Base-by-base conservation (phyloP, 2,329 filamentous ascomycete genomes). In the Gaeumannomyces tritici region DNA sequence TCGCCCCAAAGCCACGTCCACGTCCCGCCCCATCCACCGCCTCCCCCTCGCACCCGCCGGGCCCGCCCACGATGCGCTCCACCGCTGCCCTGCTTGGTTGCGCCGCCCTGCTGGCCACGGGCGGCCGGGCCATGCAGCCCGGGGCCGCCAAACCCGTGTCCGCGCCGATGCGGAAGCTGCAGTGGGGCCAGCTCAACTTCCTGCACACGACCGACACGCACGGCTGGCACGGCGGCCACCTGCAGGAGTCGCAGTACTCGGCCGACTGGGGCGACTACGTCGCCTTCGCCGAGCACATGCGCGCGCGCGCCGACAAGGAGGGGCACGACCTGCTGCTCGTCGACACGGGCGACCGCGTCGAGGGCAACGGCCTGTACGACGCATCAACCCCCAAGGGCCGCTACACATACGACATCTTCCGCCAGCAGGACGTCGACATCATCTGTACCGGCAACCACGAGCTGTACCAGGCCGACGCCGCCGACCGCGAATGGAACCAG, bases 221-320 rank as follows among this genome's bases (percentile, higher is more conserved):
- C 76, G 93, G 95, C 69, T 99, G 95, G 95, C 88, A 96, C 71
- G 91, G 86, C 12, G 95, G 95, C 1, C 95, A 99, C 79, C 77
- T 98, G 6, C 88, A 93, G 78, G 95, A 99, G 88, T 82, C 91
- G 3, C 93, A 95, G 64, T 99, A 96, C 75, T 93, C 91, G 8
- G 93, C 91, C 58, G 95, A 99, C 74, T 98, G 95, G 92, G 95
- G 95, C 63, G 95, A 99, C 76, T 99, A 98, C 75, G 83, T 98
- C 69, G 97, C 93, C 8, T 97, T 99, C 72, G 86, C 92, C 42
- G 80, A 88, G 47, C 91, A 93, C 71, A 85, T 99, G 80, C 89
- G 85, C 62, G 82, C 86, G 67, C 87, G 85, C 70, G 91, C 92
- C 62, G 90, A 97, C 70, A 83, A 86, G 1, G 81, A 88, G 61